Base-by-base conservation (phyloP, 257 asterid species). In the Nicotiana noctiflora region DNA sequence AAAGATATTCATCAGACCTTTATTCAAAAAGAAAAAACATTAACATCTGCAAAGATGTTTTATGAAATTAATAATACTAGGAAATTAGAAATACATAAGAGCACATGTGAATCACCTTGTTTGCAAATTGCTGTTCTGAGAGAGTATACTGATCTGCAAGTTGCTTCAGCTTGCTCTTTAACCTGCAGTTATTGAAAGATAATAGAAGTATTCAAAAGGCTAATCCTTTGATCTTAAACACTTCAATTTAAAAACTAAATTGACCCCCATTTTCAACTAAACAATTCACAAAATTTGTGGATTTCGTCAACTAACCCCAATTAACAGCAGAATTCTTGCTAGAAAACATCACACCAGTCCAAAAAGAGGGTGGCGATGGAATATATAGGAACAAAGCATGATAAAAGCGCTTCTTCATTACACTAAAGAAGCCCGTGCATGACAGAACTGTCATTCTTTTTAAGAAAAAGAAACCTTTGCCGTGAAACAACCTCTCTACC, bases 91-190 rank as follows among this genome's bases (percentile, higher is more conserved):
- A 63, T 7, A 53, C 63, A 61, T 44, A 57, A 46, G 17, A 40
- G 37, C 80, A 80, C 75, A 77, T 27, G 56, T 79, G 66, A 76
- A 75, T 31, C 76, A 92, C 99, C 97, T 92, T 92, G 83, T 91
- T 97, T 44, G 91, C 92, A 80, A 90, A 89, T 76, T 96, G 97
- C 89, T 94, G 93, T 88, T 96, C 98, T 70, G 97, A 86, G 81
- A 94, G 92, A 83, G 93, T 32, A 85, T 94, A 93, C 80, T 96
- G 98, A 68, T 94, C 98, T 19, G 91, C 89, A 79, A 96, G 87
- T 86, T 96, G 95, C 79, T 92, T 94, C 88, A 94, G 84, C 87
- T 92, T 96, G 82, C 80, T 83, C 88, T 89, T 96, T 81, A 96
- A 87, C 98, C 99, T 96, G 97, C 83, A 81, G 80, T 84, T 76